These are phyloP conservation scores for Pleurotus sapidus DNA, from an alignment of 768 basidiomycete species.

Conservation along the genomic window DNA sequence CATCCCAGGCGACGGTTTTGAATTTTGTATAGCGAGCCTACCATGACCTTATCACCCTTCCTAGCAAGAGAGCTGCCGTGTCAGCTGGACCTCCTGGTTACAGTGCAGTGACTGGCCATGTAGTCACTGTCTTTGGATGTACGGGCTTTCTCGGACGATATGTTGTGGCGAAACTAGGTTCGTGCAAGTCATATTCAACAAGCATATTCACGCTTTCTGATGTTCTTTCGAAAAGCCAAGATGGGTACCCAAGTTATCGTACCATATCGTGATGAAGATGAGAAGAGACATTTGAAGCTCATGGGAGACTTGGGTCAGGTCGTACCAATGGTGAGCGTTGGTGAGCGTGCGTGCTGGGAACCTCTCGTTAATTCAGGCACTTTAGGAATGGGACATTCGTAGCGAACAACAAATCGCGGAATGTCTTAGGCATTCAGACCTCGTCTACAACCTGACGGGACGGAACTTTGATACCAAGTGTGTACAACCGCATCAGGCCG, in stretches of 20 bases:
- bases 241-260: slow-evolving; percentile 91
- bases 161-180: slow-evolving; percentile 90
- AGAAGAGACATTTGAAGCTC: slow-evolving; percentile 83
- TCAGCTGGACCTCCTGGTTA: slow-evolving; percentile 79
- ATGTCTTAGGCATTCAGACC: slow-evolving; percentile 91
- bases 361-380: neutral
- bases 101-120: slow-evolving; percentile 85
- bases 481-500: slow-evolving; percentile 17
- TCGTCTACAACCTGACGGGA: slow-evolving; percentile 94
- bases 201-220: neutral
- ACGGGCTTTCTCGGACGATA: slow-evolving; percentile 96
- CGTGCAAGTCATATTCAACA: slow-evolving; percentile 18
- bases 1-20: too few species aligned
- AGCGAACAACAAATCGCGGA: slow-evolving; percentile 90
- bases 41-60: slow-evolving; percentile 67
- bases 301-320: slow-evolving; percentile 98
- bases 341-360: neutral
- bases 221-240: slow-evolving; percentile 53
- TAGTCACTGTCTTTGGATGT: slow-evolving; percentile 95
- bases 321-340: slow-evolving; percentile 75
- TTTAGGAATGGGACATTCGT: slow-evolving; percentile 93
- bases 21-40: slow-evolving; percentile 55
- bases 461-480: slow-evolving; percentile 96
- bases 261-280: slow-evolving; percentile 94
- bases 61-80: slow-evolving; percentile 63